Conservation (phyloP, 164 flowering plant species). For the Magnolia changhungtana region DNA sequence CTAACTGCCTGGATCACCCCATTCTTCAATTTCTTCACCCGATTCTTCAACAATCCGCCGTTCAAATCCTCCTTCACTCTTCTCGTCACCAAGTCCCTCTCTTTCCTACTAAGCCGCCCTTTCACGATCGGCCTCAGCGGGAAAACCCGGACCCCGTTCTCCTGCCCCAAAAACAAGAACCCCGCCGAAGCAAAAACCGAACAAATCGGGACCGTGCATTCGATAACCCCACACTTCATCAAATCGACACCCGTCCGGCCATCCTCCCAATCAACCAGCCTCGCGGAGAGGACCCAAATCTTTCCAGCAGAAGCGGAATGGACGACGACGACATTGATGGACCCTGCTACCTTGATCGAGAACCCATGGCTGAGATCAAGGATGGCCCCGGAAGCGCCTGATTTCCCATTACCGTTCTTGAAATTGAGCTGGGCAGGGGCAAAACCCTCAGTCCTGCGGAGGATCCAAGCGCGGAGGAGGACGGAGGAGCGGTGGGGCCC, state of each 20-base stretch:
- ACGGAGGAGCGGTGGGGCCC: conserved; percentile 51
- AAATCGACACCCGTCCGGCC: conserved; percentile 38
- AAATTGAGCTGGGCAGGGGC: conserved; percentile 33
- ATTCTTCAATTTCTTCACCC: conserved; percentile 28
- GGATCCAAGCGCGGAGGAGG: conserved; percentile 54
- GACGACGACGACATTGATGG: conserved; percentile 57
- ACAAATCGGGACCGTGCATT: conserved; percentile 55
- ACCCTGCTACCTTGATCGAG: conserved; percentile 47
- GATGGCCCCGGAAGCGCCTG: conserved; percentile 41
- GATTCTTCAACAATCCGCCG: conserved; percentile 11
- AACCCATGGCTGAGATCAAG: conserved; percentile 57
- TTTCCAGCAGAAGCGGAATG: conserved; percentile 49
- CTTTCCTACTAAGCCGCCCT: conserved; percentile 38
- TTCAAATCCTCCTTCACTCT: conserved; percentile 4
- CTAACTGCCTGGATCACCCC: conserved; percentile 24
- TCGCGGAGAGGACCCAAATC: conserved; percentile 66
- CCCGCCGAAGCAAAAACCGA: conserved; percentile 45
- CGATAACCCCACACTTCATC: conserved; percentile 78
- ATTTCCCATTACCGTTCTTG: conserved; percentile 32
- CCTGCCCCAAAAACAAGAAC: conserved; percentile 71
- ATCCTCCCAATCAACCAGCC: conserved; percentile 29
- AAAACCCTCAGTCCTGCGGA: conserved; percentile 27
- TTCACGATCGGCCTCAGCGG: conserved; percentile 59
- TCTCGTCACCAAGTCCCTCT: conserved; percentile 1
- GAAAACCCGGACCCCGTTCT: conserved; percentile 73